Evolutionary conservation across 805 yeast genomes (phyloP), one percentile per base, ranked within the genome.

Genomic region (Metschnikowia borealis): DNA sequence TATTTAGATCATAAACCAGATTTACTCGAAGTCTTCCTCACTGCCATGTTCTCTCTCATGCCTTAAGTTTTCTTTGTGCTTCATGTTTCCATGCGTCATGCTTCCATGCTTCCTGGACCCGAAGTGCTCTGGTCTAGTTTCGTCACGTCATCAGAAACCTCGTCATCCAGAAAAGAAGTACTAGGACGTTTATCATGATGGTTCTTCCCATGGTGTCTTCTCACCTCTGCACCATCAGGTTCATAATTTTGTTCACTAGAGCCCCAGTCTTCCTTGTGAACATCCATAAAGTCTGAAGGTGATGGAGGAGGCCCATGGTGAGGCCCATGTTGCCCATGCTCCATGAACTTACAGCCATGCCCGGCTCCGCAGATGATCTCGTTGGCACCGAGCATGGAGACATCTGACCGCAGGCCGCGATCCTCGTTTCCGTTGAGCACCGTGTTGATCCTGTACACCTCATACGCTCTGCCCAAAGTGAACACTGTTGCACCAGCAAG

Each of bases 401-500:
- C 3, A 5, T 20, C 6, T 18, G 20, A 14, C 41, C 37, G 20
- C 14, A 14, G 26, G 11, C 14, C 20, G 14, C 32, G 21, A 37
- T 21, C 45, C 13, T 32, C 37, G 20, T 21, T 7, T 14, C 34
- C 46, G 31, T 23, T 34, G n/a, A 44, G 32, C n/a, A 26, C 26
- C n/a, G 36, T n/a, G 18, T 35, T 29, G 8, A 44, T 17, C n/a
- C 23, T 38, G 47, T 51, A 50, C 43, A 46, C 38, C 43, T 58
- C 58, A 38, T 53, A 58, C 15, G 48, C 38, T 44, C 62, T 51
- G 29, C 62, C 62, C 41, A 55, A 38, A 18, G 53, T 47, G 51
- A 58, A 58, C 36, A 57, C 34, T 14, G 53, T 35, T 34, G 53
- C 53, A 6, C 59, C 61, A 2, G 54, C 53, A 11, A 54, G 49